Evolutionary conservation across 352 stramenopile genomes (phyloP).

Genomic region (Phytophthora megakarya): DNA sequence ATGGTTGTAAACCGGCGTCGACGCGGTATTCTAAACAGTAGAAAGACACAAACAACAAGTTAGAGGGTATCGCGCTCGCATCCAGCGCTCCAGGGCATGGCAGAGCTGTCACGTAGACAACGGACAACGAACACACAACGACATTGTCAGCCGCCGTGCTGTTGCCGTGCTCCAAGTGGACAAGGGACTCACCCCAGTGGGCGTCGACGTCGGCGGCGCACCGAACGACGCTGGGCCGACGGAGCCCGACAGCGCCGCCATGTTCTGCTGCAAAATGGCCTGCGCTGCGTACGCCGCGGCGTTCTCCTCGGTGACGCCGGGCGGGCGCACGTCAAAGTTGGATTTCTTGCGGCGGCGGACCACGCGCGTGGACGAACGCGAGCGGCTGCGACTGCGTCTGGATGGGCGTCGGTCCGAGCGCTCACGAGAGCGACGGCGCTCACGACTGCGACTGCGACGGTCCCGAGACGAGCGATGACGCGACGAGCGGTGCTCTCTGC

Average conservation of each 20-base stretch:
- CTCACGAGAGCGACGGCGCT: constrained; percentile 38
- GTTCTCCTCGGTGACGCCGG: constrained; percentile 83
- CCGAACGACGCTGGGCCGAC: constrained; percentile 73
- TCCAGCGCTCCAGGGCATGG: constrained; percentile 26
- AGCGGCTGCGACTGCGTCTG: constrained; percentile 49
- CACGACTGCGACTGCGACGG: constrained; percentile 46
- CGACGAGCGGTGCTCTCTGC: constrained; percentile 44
- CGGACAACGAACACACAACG: constrained; percentile 55
- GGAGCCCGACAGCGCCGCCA: constrained; percentile 65
- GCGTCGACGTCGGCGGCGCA: constrained; percentile 32
- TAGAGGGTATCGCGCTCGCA: constrained; percentile 30
- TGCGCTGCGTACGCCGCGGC: constrained; percentile 83
- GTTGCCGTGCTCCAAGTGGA: constrained; percentile 18
- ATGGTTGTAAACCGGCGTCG: constrained; percentile 28
- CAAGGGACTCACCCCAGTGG: constrained; percentile 31
- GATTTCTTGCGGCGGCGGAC: constrained; percentile 72
- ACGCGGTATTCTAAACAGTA: constrained; percentile 28
- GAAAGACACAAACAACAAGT: constrained; percentile 29
- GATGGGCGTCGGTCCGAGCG: constrained; percentile 48
- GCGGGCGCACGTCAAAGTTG: constrained; percentile 84
- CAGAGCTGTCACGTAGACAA: constrained; percentile 49
- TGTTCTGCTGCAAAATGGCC: constrained; percentile 85
- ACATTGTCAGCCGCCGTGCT: constrained; percentile 51
- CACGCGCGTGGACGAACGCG: constrained; percentile 48
- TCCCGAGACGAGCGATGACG: constrained; percentile 48